Percentiles rank a stretch among this genome's conserved stretches.
Evolutionary conservation across 352 stramenopile species (phyloP).

Genomic region (Pilasporangium apinafurcum): DNA sequence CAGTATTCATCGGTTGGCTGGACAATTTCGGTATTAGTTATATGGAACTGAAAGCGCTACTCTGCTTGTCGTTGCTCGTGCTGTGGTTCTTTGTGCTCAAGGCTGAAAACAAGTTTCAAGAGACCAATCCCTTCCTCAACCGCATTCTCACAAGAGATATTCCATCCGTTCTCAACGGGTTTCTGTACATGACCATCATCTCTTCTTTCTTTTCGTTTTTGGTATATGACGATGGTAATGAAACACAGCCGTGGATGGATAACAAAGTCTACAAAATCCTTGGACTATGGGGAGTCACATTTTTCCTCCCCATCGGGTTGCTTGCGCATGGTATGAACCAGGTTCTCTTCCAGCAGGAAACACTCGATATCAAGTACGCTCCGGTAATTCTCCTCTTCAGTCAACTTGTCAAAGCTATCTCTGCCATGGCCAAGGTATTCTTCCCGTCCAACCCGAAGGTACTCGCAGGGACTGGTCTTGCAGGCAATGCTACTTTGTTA

Average conservation of each 20-base stretch:
- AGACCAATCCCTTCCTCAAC: constrained; percentile 43
- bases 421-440: constrained; percentile 32
- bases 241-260: too few relatives aligned
- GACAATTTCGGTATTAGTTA: constrained; percentile 27
- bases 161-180: constrained; percentile 32
- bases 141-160: constrained; percentile 51
- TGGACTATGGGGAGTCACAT: constrained; percentile 45
- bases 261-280: constrained; percentile 41
- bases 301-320: constrained; percentile 53
- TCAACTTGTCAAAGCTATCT: constrained; percentile 45
- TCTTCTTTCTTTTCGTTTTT: constrained; percentile 58
- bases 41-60: constrained; percentile 26
- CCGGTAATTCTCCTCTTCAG: constrained; percentile 39
- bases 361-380: constrained; percentile 57
- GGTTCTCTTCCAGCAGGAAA: constrained; percentile 54
- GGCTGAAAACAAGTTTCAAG: constrained; percentile 65
- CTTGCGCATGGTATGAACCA: constrained; percentile 58
- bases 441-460: constrained; percentile 32
- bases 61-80: constrained; percentile 17
- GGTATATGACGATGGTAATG: constrained; percentile 30
- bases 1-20: constrained; percentile 31
- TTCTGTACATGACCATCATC: constrained; percentile 56
- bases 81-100: constrained; percentile 53
- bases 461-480: constrained; percentile 25
- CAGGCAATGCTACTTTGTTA: constrained; percentile 28